phyloP scores from a whole-genome alignment of 768 basidiomycete genomes.

The Mycena epipterygia region DNA sequence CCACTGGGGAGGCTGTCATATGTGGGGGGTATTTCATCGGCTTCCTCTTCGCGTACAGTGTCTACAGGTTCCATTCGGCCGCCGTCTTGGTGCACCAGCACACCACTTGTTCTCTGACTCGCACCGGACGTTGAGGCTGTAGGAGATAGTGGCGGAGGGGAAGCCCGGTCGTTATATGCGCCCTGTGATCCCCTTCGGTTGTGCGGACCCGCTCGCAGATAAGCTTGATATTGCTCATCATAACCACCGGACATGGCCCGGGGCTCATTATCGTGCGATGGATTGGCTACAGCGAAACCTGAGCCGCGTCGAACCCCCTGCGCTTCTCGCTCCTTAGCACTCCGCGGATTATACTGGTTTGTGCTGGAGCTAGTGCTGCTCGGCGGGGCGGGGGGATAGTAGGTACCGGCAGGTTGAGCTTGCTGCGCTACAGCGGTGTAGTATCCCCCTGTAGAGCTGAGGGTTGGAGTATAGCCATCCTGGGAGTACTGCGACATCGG shows the following conservation, averaged over 20 bases:
- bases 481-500: conserved; percentile 37
- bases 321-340: conserved; percentile 36
- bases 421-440: conserved; percentile 34
- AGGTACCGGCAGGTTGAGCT: conserved; percentile 30
- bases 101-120: conserved; percentile 17
- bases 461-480: conserved; percentile 27
- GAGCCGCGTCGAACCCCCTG: conserved; percentile 15
- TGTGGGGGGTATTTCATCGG: conserved; percentile 41
- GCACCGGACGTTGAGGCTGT: conserved; percentile 28
- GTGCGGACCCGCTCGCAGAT: conserved; percentile 31
- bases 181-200: conserved; percentile 16
- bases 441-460: conserved; percentile 35
- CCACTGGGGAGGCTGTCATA: conserved; percentile 40
- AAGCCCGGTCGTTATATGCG: too few relatives aligned
- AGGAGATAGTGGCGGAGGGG: conserved; percentile 16
- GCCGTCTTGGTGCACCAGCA: conserved; percentile 38
- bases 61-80: conserved; percentile 20
- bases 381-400: conserved; percentile 30
- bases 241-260: conserved; percentile 20
- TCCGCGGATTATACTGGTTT: conserved; percentile 30
- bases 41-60: conserved; percentile 29
- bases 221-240: conserved; percentile 27
- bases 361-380: conserved; percentile 34
- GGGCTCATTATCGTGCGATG: conserved; percentile 21
- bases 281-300: conserved; percentile 30